Base-by-base conservation (phyloP, 345 rosid genomes). In the Lepidium africanum region DNA sequence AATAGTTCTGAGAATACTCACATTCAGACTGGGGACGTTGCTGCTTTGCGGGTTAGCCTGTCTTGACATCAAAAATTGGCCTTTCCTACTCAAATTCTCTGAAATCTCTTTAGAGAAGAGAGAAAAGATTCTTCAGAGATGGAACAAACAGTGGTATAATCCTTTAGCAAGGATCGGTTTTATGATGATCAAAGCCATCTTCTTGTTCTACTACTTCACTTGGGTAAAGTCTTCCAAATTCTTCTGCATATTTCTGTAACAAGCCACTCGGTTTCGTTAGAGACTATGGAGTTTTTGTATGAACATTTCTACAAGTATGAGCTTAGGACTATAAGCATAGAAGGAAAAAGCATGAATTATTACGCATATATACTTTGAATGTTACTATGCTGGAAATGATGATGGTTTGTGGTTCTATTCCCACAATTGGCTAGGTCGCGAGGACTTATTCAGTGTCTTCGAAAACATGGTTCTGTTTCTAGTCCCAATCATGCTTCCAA, bases 1-100 rank as follows among this genome's bases (percentile, higher is more conserved):
- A 14, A 33, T 81, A 38, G 71, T 75, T 37, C 42, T 91, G 81
- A 82, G 64, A 70, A 3, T 84, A 53, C 79, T 91, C 8, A 84
- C 92, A 12, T 89, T 69, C 73, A 82, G 90, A 70, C 27, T 87
- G 63, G 94, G 92, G 23, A 84, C 96, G 4, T 51, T 92, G 55
- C 49, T 92, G 78, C 87, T 89, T 7, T 87, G 94, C 56, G 94
- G 96, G 59, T 73, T 68, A 7, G 39, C 67, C 33, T 82, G 85
- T 79, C 56, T 83, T 33, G 86, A 86, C 43, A 67, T 77, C 11
- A 46, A 61, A 11, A 52, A 56, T 35, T 87, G 88, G 92, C 95
- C 91, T 3, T 81, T 79, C 64, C 61, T 89, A 63, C 88, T 71
- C 81, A 87, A 69, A 25, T 89, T 92, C 70, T 80, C 87, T n/a